A percentile compares a stretch with the other conserved stretches of the same genome.
These are phyloP conservation scores for Megacollybia platyphylla DNA, from an alignment of 1,284 basidiomycete species.

Conservation along the genomic window DNA sequence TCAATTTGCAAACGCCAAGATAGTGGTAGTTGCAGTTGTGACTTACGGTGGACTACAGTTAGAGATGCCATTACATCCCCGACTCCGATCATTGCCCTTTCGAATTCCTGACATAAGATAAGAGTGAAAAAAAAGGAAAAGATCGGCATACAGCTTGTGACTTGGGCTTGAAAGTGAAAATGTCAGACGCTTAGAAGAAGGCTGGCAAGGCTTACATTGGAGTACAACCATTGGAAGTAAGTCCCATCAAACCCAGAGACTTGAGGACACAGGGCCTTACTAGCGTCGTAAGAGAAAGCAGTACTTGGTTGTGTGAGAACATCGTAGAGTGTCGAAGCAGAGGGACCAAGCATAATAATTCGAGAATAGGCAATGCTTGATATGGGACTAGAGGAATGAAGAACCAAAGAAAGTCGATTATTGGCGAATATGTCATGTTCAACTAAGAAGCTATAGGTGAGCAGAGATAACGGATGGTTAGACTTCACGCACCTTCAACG, in stretches of 20 bases:
- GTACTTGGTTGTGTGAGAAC: too few relatives aligned
- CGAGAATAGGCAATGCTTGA: neutral
- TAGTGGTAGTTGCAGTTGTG: neutral
- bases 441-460: neutral
- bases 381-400: constrained; percentile 5
- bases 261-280: neutral
- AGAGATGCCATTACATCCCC: constrained; percentile 2
- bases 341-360: neutral
- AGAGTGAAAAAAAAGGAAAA: neutral
- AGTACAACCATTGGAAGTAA: neutral
- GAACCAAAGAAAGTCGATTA: constrained; percentile 5
- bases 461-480: neutral
- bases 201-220: neutral
- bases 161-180: neutral
- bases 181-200: too few relatives aligned
- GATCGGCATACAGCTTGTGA: neutral
- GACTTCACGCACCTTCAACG: constrained; percentile 14
- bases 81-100: constrained; percentile 6
- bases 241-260: neutral
- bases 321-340: neutral
- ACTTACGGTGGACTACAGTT: constrained; percentile 5
- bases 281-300: too few relatives aligned
- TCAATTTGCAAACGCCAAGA: neutral
- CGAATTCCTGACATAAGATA: constrained; percentile 2
- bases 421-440: constrained; percentile 5